Evolutionary conservation across 345 rosid genomes (phyloP).

Genomic region (Ceriops zippeliana): DNA sequence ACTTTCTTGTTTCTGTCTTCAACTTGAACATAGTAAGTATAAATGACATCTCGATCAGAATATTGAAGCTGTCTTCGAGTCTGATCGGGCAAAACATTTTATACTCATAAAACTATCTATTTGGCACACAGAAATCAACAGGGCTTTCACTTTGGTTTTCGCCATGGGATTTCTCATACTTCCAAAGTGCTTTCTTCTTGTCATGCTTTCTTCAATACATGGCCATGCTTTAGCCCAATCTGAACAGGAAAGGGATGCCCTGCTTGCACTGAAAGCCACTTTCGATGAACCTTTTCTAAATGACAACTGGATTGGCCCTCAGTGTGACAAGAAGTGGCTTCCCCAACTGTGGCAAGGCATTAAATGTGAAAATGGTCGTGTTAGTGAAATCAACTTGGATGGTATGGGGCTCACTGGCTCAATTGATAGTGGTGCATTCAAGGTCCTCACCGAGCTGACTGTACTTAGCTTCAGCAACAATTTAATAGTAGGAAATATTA

Average conservation of each 20-base stretch:
- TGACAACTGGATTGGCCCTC: conserved; percentile 46
- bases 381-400: conserved; percentile 33
- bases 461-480: conserved; percentile 42
- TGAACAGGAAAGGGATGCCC: conserved; percentile 32
- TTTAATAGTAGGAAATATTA: conserved; percentile 31
- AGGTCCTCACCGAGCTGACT: conserved; percentile 30
- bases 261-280: conserved; percentile 32
- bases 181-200: conserved; percentile 1
- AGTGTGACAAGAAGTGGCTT: conserved; percentile 17
- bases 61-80: neutral
- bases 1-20: neutral
- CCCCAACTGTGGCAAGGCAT: conserved; percentile 42
- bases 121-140: neutral
- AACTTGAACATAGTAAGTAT: neutral
- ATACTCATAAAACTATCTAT: neutral
- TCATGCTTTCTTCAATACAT: conserved; percentile 4
- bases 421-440: conserved; percentile 20
- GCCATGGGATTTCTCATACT: conserved; percentile 19
- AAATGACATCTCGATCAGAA: neutral
- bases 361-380: conserved; percentile 27
- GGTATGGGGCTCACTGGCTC: conserved; percentile 31
- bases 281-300: conserved; percentile 37
- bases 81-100: neutral
- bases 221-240: neutral
- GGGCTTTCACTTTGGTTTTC: conserved; percentile 2